These are phyloP conservation scores for Carex littledalei DNA, from an alignment of 176 grass and related monocot genomes.

Conservation along the genomic window DNA sequence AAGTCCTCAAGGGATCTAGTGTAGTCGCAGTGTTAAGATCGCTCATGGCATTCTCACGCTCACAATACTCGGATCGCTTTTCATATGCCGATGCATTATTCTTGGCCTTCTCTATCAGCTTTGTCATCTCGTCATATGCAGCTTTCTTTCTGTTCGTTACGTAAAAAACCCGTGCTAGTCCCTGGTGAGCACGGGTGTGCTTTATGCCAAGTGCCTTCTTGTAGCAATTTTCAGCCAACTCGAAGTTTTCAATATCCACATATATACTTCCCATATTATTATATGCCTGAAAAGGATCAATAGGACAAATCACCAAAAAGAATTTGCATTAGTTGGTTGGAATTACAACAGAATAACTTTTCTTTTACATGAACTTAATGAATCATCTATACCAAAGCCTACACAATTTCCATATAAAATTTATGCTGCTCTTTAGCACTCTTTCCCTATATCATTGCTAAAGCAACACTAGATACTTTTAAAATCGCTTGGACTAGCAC, in stretches of 20 bases:
- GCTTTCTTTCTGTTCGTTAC: slow-evolving; percentile 66
- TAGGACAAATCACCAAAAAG: background rate
- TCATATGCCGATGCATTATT: slow-evolving; percentile 80
- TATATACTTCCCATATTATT: slow-evolving; percentile 98
- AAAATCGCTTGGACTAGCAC: background rate
- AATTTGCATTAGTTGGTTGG: background rate
- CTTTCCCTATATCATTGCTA: background rate
- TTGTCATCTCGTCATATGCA: slow-evolving; percentile 87
- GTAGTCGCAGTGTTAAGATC: slow-evolving; percentile 67
- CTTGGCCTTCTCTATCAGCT: slow-evolving; percentile 74
- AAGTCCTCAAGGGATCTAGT: slow-evolving; percentile 80
- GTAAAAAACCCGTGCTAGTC: slow-evolving; percentile 79
- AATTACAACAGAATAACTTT: background rate
- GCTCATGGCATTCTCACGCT: slow-evolving; percentile 64
- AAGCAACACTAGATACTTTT: background rate
- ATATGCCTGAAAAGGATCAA: slow-evolving; percentile 53
- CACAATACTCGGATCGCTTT: slow-evolving; percentile 87
- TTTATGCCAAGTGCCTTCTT: slow-evolving; percentile 75
- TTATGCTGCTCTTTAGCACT: background rate
- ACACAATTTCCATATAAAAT: background rate
- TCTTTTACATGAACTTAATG: background rate
- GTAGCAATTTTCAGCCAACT: slow-evolving; percentile 80
- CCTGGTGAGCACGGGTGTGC: slow-evolving; percentile 94
- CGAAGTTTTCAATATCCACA: slow-evolving; percentile 87
- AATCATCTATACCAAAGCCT: background rate